Percentiles rank a stretch among this genome's conserved stretches.
phyloP scores from a whole-genome alignment of 441 rosid genomes.

The Monsonia emarginata region DNA sequence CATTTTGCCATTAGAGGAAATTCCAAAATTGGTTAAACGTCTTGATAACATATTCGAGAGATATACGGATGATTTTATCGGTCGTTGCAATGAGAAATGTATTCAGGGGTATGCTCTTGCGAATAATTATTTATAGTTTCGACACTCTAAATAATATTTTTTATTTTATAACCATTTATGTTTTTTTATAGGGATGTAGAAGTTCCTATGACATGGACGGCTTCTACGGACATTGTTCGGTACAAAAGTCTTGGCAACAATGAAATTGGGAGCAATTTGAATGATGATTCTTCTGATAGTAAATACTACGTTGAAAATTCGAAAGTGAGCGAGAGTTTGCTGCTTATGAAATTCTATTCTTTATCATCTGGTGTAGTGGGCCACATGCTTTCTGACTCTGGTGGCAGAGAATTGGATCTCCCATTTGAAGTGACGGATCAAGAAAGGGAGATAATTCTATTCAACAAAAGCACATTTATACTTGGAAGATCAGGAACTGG shows the following conservation, averaged over 20 bases:
- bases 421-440: slow-evolving; percentile 42
- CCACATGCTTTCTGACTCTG: slow-evolving; percentile 32
- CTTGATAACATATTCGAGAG: slow-evolving; percentile 26
- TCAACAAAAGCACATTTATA: slow-evolving; percentile 31
- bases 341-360: slow-evolving; percentile 47
- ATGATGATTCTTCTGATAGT: slow-evolving; percentile 3
- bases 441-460: slow-evolving; percentile 28
- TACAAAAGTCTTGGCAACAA: slow-evolving; percentile 11
- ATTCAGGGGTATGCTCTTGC: slow-evolving; percentile 35
- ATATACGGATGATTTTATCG: slow-evolving; percentile 29
- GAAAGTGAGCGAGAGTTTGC: slow-evolving; percentile 35
- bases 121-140: background rate
- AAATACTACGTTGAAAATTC: slow-evolving; percentile 27
- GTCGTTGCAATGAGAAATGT: slow-evolving; percentile 30
- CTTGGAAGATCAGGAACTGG: slow-evolving; percentile 58
- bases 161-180: background rate
- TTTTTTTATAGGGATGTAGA: slow-evolving; percentile 30
- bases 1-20: slow-evolving; percentile 25
- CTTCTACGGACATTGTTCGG: slow-evolving; percentile 23
- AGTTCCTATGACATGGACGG: slow-evolving; percentile 35
- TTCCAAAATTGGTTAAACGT: slow-evolving; percentile 21
- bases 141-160: background rate
- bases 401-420: slow-evolving; percentile 33
- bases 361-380: slow-evolving; percentile 26
- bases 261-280: slow-evolving; percentile 8